Conservation (phyloP, 495 filamentous ascomycete genomes). For the Aspergillus asperescens region DNA sequence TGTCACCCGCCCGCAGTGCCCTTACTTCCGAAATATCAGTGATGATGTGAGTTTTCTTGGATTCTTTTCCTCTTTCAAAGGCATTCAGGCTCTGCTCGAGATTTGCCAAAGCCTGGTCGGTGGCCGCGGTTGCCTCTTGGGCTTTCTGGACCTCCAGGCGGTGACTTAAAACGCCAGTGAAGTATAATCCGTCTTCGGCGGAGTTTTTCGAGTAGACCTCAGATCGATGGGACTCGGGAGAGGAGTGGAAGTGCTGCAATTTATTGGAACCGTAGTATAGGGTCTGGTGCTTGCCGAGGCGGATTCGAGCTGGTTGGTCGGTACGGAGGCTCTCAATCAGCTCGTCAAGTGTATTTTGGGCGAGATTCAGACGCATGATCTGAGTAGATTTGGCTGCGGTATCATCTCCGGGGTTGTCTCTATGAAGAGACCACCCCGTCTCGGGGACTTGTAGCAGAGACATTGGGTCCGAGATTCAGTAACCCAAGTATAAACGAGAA, state of each 20-base stretch:
- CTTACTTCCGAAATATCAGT: constrained; percentile 35
- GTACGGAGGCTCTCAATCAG: constrained; percentile 62
- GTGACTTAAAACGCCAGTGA: constrained; percentile 52
- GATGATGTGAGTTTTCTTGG: constrained; percentile 46
- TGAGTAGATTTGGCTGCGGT: constrained; percentile 37
- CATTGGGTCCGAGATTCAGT: constrained; percentile 30
- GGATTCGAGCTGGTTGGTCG: constrained; percentile 52
- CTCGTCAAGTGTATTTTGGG: constrained; percentile 61
- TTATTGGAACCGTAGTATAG: constrained; percentile 52
- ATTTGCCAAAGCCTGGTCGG: constrained; percentile 50
- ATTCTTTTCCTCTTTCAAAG: constrained; percentile 48
- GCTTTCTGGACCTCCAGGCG: constrained; percentile 52
- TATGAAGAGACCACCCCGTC: constrained; percentile 44
- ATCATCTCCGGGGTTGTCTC: constrained; percentile 31
- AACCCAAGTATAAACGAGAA: neutral
- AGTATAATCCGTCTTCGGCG: constrained; percentile 42
- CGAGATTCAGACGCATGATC: constrained; percentile 61
- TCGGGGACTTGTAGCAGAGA: constrained; percentile 42
- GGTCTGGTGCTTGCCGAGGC: constrained; percentile 43
- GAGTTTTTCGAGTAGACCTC: constrained; percentile 46
- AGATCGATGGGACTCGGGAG: constrained; percentile 43
- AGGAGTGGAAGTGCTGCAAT: constrained; percentile 46
- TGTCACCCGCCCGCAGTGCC: constrained; percentile 30
- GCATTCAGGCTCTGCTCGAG: constrained; percentile 50
- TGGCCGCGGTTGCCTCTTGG: constrained; percentile 47